Evolutionary conservation across 2,329 filamentous ascomycete species (phyloP).

Genomic region (Phialophora macrospora): DNA sequence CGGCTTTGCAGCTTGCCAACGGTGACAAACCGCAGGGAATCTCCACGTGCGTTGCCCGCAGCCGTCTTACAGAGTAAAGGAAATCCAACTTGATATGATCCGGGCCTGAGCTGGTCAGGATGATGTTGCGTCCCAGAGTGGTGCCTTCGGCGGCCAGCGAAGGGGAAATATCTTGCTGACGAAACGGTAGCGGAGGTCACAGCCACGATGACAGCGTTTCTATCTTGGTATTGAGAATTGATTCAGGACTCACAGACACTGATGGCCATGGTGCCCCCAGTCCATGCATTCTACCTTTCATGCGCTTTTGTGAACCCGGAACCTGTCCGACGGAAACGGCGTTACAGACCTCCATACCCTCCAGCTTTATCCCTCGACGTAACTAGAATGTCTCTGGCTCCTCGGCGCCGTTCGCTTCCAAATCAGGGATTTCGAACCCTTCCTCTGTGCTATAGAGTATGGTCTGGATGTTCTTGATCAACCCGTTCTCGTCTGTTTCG

Average conservation of each 20-base stretch:
- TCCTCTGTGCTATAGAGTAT: slow-evolving; percentile 95
- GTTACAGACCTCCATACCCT: background rate
- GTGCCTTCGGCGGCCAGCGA: background rate
- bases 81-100: background rate
- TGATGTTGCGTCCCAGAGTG: background rate
- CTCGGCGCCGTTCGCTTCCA: slow-evolving; percentile 67
- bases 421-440: slow-evolving; percentile 84
- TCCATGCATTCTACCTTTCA: background rate
- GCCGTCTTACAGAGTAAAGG: background rate
- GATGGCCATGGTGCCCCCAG: background rate
- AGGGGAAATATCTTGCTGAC: background rate
- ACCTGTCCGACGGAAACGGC: background rate
- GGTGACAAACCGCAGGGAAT: background rate
- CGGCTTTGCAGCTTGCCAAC: background rate
- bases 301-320: background rate
- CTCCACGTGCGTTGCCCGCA: background rate
- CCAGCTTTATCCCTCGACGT: background rate
- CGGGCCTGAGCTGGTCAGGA: background rate
- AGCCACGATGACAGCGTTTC: background rate
- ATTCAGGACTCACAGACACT: background rate
- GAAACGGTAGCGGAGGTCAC: no score
- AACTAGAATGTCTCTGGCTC: slow-evolving; percentile 49
- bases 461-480: slow-evolving; percentile 94
- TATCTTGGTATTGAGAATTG: background rate
- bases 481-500: slow-evolving; percentile 88